Evolutionary conservation across 306 rosid genomes (phyloP), one percentile per base, ranked within the genome.

Genomic region (Lathyrus aphaca): DNA sequence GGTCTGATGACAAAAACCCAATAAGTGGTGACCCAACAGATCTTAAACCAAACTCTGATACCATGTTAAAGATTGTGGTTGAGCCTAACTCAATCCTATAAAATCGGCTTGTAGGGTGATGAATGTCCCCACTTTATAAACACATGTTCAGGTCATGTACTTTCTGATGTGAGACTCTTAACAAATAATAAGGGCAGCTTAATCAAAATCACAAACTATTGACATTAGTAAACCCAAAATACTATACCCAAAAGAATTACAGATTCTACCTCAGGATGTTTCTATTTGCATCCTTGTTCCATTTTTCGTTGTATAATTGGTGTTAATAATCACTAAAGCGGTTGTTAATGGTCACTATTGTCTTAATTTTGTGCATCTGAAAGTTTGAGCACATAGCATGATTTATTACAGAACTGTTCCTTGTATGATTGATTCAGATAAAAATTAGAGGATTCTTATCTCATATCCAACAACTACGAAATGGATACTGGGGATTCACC

Each of bases 371-470:
- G 43, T n/a, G 37, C 19, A 21, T 42, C 75, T 25, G 3, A 69
- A 70, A 72, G 73, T 58, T 69, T 68, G 69, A 54, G 63, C 58
- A 64, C 71, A 35, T 16, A 30, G 46, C 71, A 62, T 72, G 16
- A 23, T 11, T 60, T 69, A 59, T 57, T 23, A 39, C 65, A 74
- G 45, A 84, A 56, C 21, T 44, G 69, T 77, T 72, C 40, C 73
- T 66, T 17, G 12, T 27, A 51, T 75, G 51, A 37, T 78, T 72
- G 69, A 62, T 83, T 73, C 92, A 94, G 99, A 94, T 94, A 77
- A 91, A 86, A 80, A 84, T 94, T 74, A 87, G 99, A 80, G 99
- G 99, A 51, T 86, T 88, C 82, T 80, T 91, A 80, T 88, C 96
- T 15, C 97, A 88, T 81, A 81, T 88, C 74, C 92, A 87, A 84